phyloP scores from a whole-genome alignment of 176 grass and related monocot species.

The Eleusine coracana region DNA sequence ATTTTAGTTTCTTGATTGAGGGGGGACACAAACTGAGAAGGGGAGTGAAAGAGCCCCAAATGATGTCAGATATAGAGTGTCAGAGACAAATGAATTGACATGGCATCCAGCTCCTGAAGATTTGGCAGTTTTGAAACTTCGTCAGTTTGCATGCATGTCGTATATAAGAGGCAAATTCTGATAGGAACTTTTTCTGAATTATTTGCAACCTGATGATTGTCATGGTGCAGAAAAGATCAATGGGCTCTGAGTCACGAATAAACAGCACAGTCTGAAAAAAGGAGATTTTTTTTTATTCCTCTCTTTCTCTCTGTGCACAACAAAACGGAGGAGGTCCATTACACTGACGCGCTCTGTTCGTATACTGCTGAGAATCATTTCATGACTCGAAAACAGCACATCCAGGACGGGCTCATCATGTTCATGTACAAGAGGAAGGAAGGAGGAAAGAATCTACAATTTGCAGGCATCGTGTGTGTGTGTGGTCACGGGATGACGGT shows the following conservation, averaged over 20 bases:
- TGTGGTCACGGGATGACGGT: slow-evolving; percentile 47
- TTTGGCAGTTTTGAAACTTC: neutral
- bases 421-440: neutral
- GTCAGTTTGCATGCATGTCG: neutral
- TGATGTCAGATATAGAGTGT: neutral
- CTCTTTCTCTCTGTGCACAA: neutral
- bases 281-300: neutral
- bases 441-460: neutral
- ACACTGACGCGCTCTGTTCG: neutral
- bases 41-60: neutral
- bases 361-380: neutral
- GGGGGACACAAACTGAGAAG: neutral
- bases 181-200: neutral
- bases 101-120: neutral
- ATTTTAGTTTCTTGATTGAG: neutral
- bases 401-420: neutral
- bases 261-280: neutral
- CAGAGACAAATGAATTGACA: neutral
- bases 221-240: neutral
- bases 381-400: neutral
- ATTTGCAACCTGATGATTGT: neutral
- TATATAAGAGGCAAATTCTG: neutral
- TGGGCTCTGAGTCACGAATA: neutral
- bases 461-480: neutral
- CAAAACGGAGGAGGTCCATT: neutral